Conservation (phyloP, 202 grass and related monocot genomes). For the Eragrostis tef region DNA sequence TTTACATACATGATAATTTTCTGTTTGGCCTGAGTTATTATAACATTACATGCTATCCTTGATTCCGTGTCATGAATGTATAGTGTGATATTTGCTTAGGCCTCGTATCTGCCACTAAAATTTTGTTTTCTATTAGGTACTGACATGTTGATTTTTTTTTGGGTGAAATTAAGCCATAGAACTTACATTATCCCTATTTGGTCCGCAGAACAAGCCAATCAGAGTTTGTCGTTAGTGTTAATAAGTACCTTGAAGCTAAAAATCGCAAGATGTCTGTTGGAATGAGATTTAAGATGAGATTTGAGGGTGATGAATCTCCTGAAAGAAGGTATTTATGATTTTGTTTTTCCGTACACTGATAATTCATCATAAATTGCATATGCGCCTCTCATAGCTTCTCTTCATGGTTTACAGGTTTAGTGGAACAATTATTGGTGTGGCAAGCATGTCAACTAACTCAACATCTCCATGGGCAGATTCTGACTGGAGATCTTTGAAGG, state of each 20-base stretch:
- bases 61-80: background rate
- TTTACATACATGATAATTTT: background rate
- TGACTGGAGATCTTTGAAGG: conserved; percentile 88
- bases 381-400: conserved; percentile 32
- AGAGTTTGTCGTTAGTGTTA: conserved; percentile 75
- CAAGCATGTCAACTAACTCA: conserved; percentile 44
- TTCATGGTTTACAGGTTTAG: conserved; percentile 65
- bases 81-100: background rate
- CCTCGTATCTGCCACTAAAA: background rate
- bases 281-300: conserved; percentile 95
- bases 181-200: conserved; percentile 30
- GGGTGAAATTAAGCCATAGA: conserved; percentile 6
- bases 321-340: conserved; percentile 73
- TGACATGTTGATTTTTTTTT: conserved; percentile 12
- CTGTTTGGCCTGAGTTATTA: background rate
- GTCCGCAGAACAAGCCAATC: conserved; percentile 72
- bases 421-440: conserved; percentile 82
- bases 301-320: conserved; percentile 88
- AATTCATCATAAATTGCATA: conserved; percentile 9
- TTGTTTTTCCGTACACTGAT: conserved; percentile 16
- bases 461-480: conserved; percentile 76
- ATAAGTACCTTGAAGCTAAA: conserved; percentile 90
- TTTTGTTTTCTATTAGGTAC: background rate
- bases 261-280: conserved; percentile 76
- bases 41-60: background rate